Evolutionary conservation across 306 rosid species (phyloP).

Genomic region (Cucumis hystrix): DNA sequence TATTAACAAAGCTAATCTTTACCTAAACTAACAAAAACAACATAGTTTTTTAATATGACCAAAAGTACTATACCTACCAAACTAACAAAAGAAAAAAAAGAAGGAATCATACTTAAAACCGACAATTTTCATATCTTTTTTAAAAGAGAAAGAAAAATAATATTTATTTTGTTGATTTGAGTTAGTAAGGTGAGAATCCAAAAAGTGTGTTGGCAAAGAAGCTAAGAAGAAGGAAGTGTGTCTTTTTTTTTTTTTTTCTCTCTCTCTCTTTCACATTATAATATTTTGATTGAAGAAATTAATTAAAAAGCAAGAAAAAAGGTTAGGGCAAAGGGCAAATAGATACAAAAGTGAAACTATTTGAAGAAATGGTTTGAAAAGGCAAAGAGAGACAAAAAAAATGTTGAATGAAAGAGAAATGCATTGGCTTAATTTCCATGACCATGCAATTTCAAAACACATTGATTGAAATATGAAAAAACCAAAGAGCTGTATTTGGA

Average conservation of each 20-base stretch:
- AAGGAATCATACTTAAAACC: too few species aligned
- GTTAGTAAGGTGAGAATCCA: not conserved
- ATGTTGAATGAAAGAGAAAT: constrained; percentile 1
- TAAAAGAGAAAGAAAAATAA: not conserved
- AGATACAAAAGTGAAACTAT: not conserved
- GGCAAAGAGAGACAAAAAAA: not conserved
- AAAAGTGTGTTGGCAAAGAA: not conserved
- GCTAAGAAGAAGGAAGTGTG: not conserved
- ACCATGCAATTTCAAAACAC: not conserved
- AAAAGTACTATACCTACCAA: too few species aligned
- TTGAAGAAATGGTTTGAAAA: not conserved
- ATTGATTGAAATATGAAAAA: not conserved
- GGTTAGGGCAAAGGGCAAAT: not conserved
- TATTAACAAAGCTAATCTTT: too few species aligned
- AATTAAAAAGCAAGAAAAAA: not conserved
- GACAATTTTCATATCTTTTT: not conserved
- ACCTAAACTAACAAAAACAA: too few species aligned
- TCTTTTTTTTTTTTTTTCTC: not conserved
- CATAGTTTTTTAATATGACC: too few species aligned
- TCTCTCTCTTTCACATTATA: not conserved
- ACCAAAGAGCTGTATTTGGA: not conserved
- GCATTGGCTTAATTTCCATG: not conserved
- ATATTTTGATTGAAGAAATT: not conserved
- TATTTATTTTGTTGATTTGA: not conserved
- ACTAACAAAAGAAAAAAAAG: too few species aligned